Evolutionary conservation across 257 asterid species (phyloP).

Genomic region (Forsythia viridissima): DNA sequence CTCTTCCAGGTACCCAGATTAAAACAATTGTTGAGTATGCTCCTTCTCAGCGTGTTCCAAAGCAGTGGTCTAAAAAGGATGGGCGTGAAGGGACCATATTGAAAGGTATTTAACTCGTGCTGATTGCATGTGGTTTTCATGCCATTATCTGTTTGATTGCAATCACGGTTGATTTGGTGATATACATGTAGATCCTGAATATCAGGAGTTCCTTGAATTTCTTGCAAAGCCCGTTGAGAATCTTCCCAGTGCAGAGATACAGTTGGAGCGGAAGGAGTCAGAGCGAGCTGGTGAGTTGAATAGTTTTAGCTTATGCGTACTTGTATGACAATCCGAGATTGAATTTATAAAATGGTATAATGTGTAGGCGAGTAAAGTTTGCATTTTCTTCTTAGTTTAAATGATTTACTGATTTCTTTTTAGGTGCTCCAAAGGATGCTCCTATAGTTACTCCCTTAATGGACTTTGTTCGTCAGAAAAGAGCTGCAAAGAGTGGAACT

Average conservation of each 20-base stretch:
- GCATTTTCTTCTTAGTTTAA: conserved; percentile 17
- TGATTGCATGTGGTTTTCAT: conserved; percentile 27
- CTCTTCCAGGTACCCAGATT: conserved; percentile 76
- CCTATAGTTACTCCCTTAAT: conserved; percentile 88
- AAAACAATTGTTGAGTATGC: conserved; percentile 91
- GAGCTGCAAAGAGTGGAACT: conserved; percentile 90
- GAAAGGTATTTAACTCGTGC: conserved; percentile 58
- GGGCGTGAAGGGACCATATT: conserved; percentile 93
- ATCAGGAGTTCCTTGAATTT: conserved; percentile 63
- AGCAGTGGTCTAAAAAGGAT: conserved; percentile 86
- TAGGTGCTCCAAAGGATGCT: conserved; percentile 84
- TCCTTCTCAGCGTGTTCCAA: conserved; percentile 97
- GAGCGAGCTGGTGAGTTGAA: conserved; percentile 61
- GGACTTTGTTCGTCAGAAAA: conserved; percentile 91
- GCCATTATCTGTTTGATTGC: conserved; percentile 23
- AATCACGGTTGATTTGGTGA: conserved; percentile 14
- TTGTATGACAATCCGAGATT: neutral
- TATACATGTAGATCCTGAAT: conserved; percentile 10
- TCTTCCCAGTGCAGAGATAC: conserved; percentile 17
- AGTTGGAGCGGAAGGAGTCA: neutral
- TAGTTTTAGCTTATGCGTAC: conserved; percentile 9
- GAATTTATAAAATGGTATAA: conserved; percentile 11
- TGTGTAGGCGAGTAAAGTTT: conserved; percentile 10
- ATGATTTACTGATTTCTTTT: conserved; percentile 24
- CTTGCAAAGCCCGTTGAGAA: conserved; percentile 35